Evolutionary conservation across 768 basidiomycete species (phyloP).

Genomic region (Hirschioporus abietinus): DNA sequence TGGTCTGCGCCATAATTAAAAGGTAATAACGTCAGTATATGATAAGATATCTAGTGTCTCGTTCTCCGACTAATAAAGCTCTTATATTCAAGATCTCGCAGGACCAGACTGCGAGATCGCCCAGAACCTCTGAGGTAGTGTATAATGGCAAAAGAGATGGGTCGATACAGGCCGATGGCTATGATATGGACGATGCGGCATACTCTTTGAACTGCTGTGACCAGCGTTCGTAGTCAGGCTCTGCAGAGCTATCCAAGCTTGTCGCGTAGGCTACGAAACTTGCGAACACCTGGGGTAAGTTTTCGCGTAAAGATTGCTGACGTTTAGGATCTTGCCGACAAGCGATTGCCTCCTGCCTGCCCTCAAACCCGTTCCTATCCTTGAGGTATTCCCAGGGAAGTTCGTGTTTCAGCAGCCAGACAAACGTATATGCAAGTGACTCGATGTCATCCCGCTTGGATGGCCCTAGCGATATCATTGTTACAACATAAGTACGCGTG

Average conservation of each 20-base stretch:
- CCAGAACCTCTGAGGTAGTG: no score
- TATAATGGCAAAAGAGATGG: no score
- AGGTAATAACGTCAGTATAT: no score
- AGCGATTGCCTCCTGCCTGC: neutral
- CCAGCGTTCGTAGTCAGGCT: neutral
- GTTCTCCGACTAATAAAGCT: no score
- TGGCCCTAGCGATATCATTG: neutral
- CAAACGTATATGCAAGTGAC: neutral
- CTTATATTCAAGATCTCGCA: no score
- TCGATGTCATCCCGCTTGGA: neutral
- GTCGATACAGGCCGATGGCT: no score
- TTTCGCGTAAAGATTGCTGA: neutral
- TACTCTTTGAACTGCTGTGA: neutral
- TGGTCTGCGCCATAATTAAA: no score
- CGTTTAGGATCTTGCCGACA: neutral
- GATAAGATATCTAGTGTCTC: no score
- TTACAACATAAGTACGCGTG: neutral
- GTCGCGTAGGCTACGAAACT: neutral
- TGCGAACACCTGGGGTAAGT: neutral
- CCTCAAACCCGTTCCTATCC: neutral
- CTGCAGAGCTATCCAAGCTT: neutral
- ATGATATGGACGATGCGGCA: neutral
- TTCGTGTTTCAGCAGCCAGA: neutral
- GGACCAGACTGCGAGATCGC: no score
- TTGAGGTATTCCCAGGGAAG: neutral